Evolutionary conservation across 2,329 filamentous ascomycete species (phyloP), one percentile per base, ranked within the genome.

Genomic region (Penicillium olsonii): DNA sequence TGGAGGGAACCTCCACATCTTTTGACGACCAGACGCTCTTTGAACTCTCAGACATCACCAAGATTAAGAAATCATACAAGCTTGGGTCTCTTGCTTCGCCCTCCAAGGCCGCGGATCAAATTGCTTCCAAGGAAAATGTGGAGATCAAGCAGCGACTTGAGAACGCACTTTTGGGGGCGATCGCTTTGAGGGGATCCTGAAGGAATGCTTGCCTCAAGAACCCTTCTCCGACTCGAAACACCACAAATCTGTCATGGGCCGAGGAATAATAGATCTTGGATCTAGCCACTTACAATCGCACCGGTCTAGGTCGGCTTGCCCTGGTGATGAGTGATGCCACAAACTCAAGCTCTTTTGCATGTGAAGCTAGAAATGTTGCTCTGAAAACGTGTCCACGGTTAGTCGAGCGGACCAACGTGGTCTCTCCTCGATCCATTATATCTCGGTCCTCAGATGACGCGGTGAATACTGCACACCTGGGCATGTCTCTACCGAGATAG

Each of bases 31-130:
- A 79, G 4, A 76, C 75, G n/a, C 70, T 95, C 17, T 68, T 71
- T 0, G 63, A 69, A 0, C 72, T 83, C 20, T 81, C 85, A 2
- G 89, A 95, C 65, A 68, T 87, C 61, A 68, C 75, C 18, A 87
- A 84, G 64, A 81, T 96, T 26, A 84, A 83, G 64, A 96, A 95
- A 73, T 84, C 89, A 55, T 96, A 96, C 72, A 95, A 95, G 68
- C 73, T 96, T 24, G 87, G 87, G 54, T 77, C 79, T 7, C 66
- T 83, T n/a, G 71, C 75, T 39, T 79, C 77, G 57, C 71, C 54
- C 29, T 37, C 53, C 5, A 65, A 61, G 29, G 29, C 29, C 12
- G 4, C 29, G 6, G 29, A 31, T n/a, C 29, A 31, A 31, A 14
- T 31, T n/a, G 12, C 54, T 29, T 38, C 53, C 5, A 64, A 60